These are phyloP conservation scores for Naganishia sp. DNA, from an alignment of 1,284 basidiomycete genomes.

Conservation along the genomic window DNA sequence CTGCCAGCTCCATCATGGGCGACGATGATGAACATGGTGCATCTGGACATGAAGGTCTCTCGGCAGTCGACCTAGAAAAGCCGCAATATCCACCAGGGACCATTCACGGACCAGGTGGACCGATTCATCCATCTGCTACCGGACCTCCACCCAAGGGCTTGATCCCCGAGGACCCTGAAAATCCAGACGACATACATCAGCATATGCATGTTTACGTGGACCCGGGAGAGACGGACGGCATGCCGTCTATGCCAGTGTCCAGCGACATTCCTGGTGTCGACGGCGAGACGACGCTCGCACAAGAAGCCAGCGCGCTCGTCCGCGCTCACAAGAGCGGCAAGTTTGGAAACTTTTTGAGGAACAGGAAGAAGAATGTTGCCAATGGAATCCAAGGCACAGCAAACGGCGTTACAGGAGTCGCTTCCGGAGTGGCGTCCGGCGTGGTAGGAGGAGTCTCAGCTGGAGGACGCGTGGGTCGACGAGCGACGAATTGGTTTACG, in stretches of 20 bases:
- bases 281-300: slow-evolving; percentile 28
- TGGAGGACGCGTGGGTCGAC: background rate
- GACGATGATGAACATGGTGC: slow-evolving; percentile 10
- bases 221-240: slow-evolving; percentile 55
- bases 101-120: slow-evolving; percentile 12
- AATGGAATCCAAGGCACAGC: slow-evolving; percentile 18
- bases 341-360: slow-evolving; percentile 48
- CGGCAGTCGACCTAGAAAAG: slow-evolving; percentile 5
- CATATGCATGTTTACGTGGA: slow-evolving; percentile 52
- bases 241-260: slow-evolving; percentile 46
- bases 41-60: background rate
- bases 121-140: slow-evolving; percentile 28
- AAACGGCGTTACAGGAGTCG: slow-evolving; percentile 22
- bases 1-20: slow-evolving; percentile 25
- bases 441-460: slow-evolving; percentile 16
- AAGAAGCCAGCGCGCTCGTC: slow-evolving; percentile 50
- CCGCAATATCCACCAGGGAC: slow-evolving; percentile 13
- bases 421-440: slow-evolving; percentile 11
- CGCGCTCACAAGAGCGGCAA: slow-evolving; percentile 49
- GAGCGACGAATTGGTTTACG: slow-evolving; percentile 13
- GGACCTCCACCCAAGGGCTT: slow-evolving; percentile 21
- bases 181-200: slow-evolving; percentile 37
- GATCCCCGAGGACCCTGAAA: slow-evolving; percentile 28
- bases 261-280: slow-evolving; percentile 32
- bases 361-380: slow-evolving; percentile 36